Base-by-base conservation (phyloP, 306 rosid genomes). In the Senna siamea region DNA sequence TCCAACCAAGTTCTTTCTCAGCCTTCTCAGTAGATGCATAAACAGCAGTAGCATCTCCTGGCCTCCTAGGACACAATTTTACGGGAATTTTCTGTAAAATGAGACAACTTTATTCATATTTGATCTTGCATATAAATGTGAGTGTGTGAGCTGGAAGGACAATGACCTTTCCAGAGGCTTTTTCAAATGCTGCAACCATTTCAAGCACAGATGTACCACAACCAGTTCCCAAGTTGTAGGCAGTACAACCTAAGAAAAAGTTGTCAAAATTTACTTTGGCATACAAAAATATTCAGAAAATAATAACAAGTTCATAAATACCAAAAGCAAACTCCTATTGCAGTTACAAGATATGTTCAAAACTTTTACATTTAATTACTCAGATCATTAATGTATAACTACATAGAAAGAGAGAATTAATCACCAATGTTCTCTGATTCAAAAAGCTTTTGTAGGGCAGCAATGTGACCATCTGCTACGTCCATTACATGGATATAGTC, bases 401-500 rank as follows among this genome's bases (percentile, higher is more conserved):
- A n/a, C n/a, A n/a, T n/a, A n/a, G n/a, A n/a, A n/a, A n/a, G n/a
- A n/a, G n/a, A n/a, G n/a, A n/a, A n/a, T n/a, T n/a, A n/a, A n/a
- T 35, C 72, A 88, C 94, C 97, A 41, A 84, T 87, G 69, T 85
- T 72, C 28, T 87, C 85, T 0, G 90, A 18, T 1, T 79, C 69
- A 62, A 89, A 87, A 61, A 91, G 92, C 86, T 91, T 91, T 75
- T 76, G 67, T 30, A 89, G 87, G 52, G 97, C 97, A 64, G 97
- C 94, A 70, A 89, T 89, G 79, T 91, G 97, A 17, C 97, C 94
- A 58, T 91, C 92, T 34, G 97, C 97, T 11, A 91, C 73, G 88
- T 91, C 97, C 97, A 89, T 91, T 2, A 91, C 97, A 77, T 91
- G 97, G 78, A 91, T 89, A 73, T 85, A 91, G 78, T 91, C 97